A percentile compares a stretch with the other conserved stretches of the same genome.
Evolutionary conservation across 75 land plant genomes (phyloP).

Genomic region (Selaginella moellendorffii): DNA sequence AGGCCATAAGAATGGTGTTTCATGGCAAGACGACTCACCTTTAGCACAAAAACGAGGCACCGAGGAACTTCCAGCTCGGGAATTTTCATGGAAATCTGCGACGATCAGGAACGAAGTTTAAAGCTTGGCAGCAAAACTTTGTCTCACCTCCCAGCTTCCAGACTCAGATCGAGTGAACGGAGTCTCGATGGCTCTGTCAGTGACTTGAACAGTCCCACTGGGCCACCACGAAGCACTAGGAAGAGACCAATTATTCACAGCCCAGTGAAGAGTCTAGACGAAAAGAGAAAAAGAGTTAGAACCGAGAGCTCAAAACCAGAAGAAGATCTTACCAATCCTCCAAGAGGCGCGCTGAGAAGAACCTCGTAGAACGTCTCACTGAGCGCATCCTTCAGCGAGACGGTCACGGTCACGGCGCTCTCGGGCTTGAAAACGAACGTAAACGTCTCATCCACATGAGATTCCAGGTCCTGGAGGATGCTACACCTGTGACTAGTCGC

Average conservation of each 20-base stretch:
- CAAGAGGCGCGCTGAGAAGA: not conserved
- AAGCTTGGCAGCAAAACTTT: not conserved
- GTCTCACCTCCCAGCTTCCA: constrained; percentile 9
- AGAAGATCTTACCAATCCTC: not conserved
- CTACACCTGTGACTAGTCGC: not conserved
- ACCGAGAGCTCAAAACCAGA: not conserved
- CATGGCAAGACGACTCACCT: not conserved
- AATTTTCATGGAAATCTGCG: constrained; percentile 9
- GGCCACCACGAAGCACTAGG: constrained; percentile 12
- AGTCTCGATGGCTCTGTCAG: constrained; percentile 10
- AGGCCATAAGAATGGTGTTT: not conserved
- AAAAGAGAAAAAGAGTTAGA: too few species aligned
- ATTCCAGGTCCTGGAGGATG: not conserved
- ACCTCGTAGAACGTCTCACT: not conserved
- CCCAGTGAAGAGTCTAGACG: constrained; percentile 15
- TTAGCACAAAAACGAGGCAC: constrained; percentile 12
- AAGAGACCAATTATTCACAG: constrained; percentile 11
- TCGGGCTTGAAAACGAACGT: not conserved
- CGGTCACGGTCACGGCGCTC: not conserved
- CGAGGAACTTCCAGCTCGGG: constrained; percentile 6
- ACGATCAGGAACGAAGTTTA: not conserved
- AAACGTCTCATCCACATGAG: not conserved
- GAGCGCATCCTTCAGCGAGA: not conserved
- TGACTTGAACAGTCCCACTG: constrained; percentile 3
- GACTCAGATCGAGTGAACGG: not conserved